phyloP scores from a whole-genome alignment of 1,284 basidiomycete genomes.

The Cutaneotrichosporon arboriforme region DNA sequence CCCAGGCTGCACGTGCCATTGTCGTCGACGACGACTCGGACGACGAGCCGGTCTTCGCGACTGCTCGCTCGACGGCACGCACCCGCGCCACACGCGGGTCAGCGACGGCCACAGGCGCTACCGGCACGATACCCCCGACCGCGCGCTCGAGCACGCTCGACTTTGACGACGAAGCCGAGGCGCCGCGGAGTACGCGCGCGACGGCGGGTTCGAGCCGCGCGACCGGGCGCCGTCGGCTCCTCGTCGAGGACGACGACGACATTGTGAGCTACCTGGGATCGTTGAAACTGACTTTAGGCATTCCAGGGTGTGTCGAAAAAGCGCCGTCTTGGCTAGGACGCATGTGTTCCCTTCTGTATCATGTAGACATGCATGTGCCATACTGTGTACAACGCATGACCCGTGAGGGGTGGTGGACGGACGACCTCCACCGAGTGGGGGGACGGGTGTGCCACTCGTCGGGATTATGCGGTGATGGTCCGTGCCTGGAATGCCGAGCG shows the following conservation, averaged over 20 bases:
- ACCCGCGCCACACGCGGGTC: conserved; percentile 1
- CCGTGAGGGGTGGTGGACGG: background rate
- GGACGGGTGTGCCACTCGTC: background rate
- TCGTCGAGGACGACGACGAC: conserved; percentile 22
- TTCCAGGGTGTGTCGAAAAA: conserved; percentile 26
- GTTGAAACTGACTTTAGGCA: conserved; percentile 23
- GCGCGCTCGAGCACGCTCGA: background rate
- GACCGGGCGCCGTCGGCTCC: conserved; percentile 12
- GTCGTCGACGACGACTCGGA: conserved; percentile 24
- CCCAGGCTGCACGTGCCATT: background rate
- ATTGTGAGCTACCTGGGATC: conserved; percentile 13
- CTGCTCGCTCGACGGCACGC: conserved; percentile 2
- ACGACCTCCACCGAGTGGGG: background rate
- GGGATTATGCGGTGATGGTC: background rate
- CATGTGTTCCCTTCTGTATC: background rate
- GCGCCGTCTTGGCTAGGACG: conserved; percentile 17
- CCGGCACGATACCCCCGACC: background rate
- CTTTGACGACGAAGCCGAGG: conserved; percentile 2
- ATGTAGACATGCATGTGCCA: background rate
- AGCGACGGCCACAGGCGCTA: background rate
- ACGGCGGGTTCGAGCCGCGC: conserved; percentile 1
- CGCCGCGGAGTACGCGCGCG: conserved; percentile 2
- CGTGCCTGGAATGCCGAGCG: background rate
- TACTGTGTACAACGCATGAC: background rate
- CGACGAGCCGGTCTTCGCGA: conserved; percentile 14